Evolutionary conservation across 1,284 basidiomycete species (phyloP).

Genomic region (Agroathelia rolfsii): DNA sequence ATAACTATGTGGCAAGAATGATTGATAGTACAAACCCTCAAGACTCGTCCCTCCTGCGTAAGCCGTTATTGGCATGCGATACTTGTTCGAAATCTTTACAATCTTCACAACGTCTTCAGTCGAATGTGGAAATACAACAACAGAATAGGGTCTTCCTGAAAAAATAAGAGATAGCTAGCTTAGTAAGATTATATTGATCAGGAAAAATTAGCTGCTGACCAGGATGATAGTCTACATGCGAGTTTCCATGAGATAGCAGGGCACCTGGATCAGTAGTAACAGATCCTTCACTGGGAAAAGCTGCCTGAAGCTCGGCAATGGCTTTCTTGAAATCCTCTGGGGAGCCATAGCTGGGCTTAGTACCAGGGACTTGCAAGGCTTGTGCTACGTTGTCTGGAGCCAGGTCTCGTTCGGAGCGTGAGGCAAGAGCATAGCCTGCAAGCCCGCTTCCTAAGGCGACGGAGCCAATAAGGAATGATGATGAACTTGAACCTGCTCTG

Average conservation of each 20-base stretch:
- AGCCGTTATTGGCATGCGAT: conserved; percentile 62
- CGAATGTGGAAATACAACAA: conserved; percentile 40
- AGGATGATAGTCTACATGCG: conserved; percentile 46
- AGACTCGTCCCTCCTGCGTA: conserved; percentile 64
- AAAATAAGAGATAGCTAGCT: conserved; percentile 2
- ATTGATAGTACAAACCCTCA: too few relatives aligned
- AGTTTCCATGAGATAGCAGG: conserved; percentile 46
- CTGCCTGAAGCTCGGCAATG: conserved; percentile 34
- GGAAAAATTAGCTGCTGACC: conserved; percentile 23
- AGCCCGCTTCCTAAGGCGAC: too few relatives aligned
- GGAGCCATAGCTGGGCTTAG: too few relatives aligned
- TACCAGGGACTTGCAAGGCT: too few relatives aligned
- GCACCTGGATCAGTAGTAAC: conserved; percentile 50
- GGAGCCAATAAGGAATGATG: too few relatives aligned
- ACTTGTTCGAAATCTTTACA: conserved; percentile 55
- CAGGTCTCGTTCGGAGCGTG: too few relatives aligned
- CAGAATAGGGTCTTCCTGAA: conserved; percentile 34
- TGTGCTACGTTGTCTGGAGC: too few relatives aligned
- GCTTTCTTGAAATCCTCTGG: conserved; percentile 40
- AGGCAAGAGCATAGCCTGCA: too few relatives aligned
- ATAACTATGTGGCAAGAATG: too few relatives aligned
- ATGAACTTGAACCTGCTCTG: too few relatives aligned
- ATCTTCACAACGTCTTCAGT: conserved; percentile 66
- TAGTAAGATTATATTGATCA: background rate
- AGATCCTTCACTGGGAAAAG: conserved; percentile 25